Conservation (phyloP, 2,329 filamentous ascomycete species). For the Ceratocystis lukuohia region DNA sequence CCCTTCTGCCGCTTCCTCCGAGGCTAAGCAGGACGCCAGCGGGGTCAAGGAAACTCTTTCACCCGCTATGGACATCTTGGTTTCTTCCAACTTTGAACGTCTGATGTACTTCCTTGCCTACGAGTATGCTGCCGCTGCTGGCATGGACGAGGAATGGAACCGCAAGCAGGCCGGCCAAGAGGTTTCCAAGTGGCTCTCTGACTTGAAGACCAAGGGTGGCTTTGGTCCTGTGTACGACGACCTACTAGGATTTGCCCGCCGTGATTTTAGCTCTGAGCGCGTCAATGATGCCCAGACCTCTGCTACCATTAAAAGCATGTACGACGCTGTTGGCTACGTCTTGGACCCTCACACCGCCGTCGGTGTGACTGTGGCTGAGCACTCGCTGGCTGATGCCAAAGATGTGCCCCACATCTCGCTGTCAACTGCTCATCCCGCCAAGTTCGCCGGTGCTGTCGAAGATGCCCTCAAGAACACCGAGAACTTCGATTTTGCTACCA, state of each 20-base stretch:
- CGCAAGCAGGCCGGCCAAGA: slow-evolving; percentile 60
- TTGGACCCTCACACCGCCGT: slow-evolving; percentile 90
- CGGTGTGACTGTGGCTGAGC: slow-evolving; percentile 61
- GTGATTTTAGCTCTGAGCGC: slow-evolving; percentile 69
- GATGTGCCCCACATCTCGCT: slow-evolving; percentile 64
- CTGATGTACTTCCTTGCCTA: slow-evolving; percentile 87
- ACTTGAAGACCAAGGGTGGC: slow-evolving; percentile 67
- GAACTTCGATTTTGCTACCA: slow-evolving; percentile 60
- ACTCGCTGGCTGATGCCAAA: slow-evolving; percentile 45
- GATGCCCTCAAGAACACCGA: slow-evolving; percentile 56
- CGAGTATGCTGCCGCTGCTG: slow-evolving; percentile 46
- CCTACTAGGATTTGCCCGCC: slow-evolving; percentile 56
- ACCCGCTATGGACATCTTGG: slow-evolving; percentile 95
- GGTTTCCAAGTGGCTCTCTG: slow-evolving; percentile 60
- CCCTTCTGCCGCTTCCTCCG: slow-evolving; percentile 37
- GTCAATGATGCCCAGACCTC: slow-evolving; percentile 55
- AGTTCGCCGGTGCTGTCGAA: slow-evolving; percentile 79
- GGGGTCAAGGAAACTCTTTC: slow-evolving; percentile 84
- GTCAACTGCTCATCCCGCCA: slow-evolving; percentile 89
- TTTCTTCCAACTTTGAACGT: slow-evolving; percentile 92
- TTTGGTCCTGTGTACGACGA: slow-evolving; percentile 65
- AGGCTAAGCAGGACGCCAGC: slow-evolving; percentile 48
- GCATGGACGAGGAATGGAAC: slow-evolving; percentile 52
- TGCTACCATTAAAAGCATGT: slow-evolving; percentile 45
- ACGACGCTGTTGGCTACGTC: slow-evolving; percentile 55